Evolutionary conservation across 352 stramenopile species (phyloP), one percentile per base, ranked within the genome.

Genomic region (Globisporangium rhizosaccharum): DNA sequence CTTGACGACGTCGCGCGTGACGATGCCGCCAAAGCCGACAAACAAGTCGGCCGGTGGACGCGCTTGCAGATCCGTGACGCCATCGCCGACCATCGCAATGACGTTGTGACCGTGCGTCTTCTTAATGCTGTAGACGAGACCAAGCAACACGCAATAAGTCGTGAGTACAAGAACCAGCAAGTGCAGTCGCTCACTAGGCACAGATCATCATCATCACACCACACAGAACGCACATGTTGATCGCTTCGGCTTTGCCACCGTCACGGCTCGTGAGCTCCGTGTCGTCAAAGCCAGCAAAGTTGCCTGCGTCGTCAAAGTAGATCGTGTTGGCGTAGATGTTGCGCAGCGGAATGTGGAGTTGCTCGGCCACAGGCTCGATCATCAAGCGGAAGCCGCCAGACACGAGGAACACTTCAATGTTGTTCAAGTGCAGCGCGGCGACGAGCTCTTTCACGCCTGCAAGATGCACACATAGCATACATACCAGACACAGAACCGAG

Each of bases 321-420:
- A 99, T 94, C 15, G 92, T 98, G 82, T 99, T 99, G 53, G 97
- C 97, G 73, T 98, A 98, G 62, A 99, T 98, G 67, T 97, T 96
- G 45, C 76, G 75, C 76, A 88, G 61, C 59, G 90, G 75, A 68
- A 97, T 79, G 53, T 71, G 70, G 66, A 98, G 67, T 52, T 84
- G 59, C 63, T 94, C 73, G 18, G 96, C 96, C 0, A 99, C 84
- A 0, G 97, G 97, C 64, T 98, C 89, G 74, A 99, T 99, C 97
- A 99, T 99, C 59, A 98, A 75, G 2, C 96, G 88, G 61, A 99
- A 99, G 57, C 97, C 97, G 46, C 97, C 97, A 8, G 90, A 98
- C n/a, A 99, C 96, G 23, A 99, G 76, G 80, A 98, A 99, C 20
- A 99, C 95, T 53, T 94, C 77, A 18, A 97, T 92, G 36, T 85